Base-by-base conservation (phyloP, 805 yeast species). In the Cephaloascus albidus region DNA sequence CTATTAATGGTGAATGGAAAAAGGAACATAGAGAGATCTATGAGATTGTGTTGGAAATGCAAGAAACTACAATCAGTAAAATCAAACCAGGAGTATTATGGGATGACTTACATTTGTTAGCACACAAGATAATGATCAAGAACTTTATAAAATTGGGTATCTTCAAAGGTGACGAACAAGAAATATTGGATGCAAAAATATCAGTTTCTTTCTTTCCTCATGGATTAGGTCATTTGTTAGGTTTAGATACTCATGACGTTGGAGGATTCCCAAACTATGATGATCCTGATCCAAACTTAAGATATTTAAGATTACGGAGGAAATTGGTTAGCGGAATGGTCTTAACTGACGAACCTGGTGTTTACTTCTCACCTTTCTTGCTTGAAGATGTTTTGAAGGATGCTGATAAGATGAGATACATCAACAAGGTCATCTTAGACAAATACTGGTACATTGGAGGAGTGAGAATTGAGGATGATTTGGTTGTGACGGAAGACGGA, bases 211-310 rank as follows among this genome's bases (percentile, higher is more conserved):
- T 90, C 61, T 86, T 80, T 59, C 98, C 98, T 2, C 98, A 93
- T 54, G 98, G 98, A 0, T 65, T 93, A 41, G 98, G 98, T 12
- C 98, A 90, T 55, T 67, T 87, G 53, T 62, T 90, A 33, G 98
- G 98, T 18, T 71, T 90, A 82, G 96, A 90, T 55, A 88, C 96
- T 3, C 98, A 93, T 58, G 98, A 90, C 60, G 94, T 87, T 36
- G 97, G 86, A 33, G 97, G 98, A 1, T 54, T 70, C 45, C 78
- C 97, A 14, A 79, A 90, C 58, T 89, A 89, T 56, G 75, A 79
- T 3, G 98, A 90, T 56, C 73, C 84, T 6, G 80, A 93, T 56
- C 84, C 85, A 20, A 69, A 82, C 60, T 72, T 87, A 50, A 65
- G 73, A 42, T 87, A 85, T 55, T 72, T 90, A 53, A 79, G 98